Evolutionary conservation across 305 asterid species (phyloP), one percentile per base, ranked within the genome.

Genomic region (Stenogyne calaminthoides): DNA sequence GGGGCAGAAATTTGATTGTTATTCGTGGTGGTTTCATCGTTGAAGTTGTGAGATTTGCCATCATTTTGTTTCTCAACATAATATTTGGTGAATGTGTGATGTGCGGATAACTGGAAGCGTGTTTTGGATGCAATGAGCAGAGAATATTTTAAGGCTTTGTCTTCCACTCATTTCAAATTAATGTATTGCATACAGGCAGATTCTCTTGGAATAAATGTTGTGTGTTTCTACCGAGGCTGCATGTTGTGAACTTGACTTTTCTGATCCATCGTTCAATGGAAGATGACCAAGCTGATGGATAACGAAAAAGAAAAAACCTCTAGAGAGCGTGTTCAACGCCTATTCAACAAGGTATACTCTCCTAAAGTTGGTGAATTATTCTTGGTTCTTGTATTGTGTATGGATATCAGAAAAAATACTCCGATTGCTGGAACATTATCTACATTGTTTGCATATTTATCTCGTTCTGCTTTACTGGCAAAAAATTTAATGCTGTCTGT

Each of bases 221-320:
- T 66, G 36, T 69, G 46, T 65, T 19, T 73, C 58, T 60, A 20
- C 47, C 47, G 51, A 46, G 69, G 81, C 62, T 76, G 66, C 49
- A 72, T 40, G 9, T 40, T 12, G 74, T 60, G 67, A 64, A 78
- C 69, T 70, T 71, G 56, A 44, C 67, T 57, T 74, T 73, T 66
- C 42, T 54, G 61, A 42, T 46, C 55, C 25, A 77, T 70, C 63
- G 57, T 70, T 88, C 80, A 83, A 84, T 82, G 94, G 90, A 87
- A 77, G 72, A 91, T 87, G 97, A 87, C 86, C 69, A 70, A 82
- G 84, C 81, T 78, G 76, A 93, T 91, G 98, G 94, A 89, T 80
- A 87, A 77, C 78, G 76, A 73, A 77, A 71, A 78, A 67, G 87
- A 87, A 62, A 82, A 83, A 32, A 72, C 84, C 40, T 69, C 92